Conservation (phyloP, 176 grass and related monocot genomes). For the Zea luxurians region DNA sequence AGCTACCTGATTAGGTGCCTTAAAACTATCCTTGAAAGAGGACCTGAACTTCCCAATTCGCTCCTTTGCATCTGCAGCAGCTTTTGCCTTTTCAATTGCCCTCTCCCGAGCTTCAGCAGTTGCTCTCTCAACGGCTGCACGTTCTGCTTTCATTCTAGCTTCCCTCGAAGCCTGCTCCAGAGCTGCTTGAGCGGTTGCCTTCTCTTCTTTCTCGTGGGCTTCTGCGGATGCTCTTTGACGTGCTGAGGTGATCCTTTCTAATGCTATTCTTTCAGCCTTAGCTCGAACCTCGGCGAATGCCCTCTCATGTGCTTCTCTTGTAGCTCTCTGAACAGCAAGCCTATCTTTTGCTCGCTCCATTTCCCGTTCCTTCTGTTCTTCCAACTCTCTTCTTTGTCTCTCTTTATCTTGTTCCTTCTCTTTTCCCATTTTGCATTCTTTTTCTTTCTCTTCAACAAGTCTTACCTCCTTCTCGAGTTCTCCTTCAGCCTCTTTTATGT, state of each 20-base stretch:
- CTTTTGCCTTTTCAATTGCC: conserved; percentile 79
- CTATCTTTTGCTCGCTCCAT: conserved; percentile 92
- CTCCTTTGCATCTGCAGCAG: conserved; percentile 71
- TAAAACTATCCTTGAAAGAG: conserved; percentile 64
- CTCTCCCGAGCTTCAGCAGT: conserved; percentile 82
- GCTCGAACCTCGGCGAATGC: conserved; percentile 62
- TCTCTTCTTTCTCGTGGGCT: conserved; percentile 67
- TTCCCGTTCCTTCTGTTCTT: conserved; percentile 73
- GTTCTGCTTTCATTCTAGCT: conserved; percentile 79
- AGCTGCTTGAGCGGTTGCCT: conserved; percentile 42
- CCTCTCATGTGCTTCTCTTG: conserved; percentile 69
- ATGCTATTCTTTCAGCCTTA: conserved; percentile 77
- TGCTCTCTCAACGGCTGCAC: conserved; percentile 90
- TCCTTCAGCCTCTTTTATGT: conserved; percentile 34
- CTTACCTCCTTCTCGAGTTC: conserved; percentile 38
- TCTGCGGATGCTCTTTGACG: conserved; percentile 72
- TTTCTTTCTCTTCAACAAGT: conserved; percentile 55
- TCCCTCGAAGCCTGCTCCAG: conserved; percentile 67
- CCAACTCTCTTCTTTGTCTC: conserved; percentile 49
- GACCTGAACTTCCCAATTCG: conserved; percentile 58
- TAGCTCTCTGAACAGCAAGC: conserved; percentile 83
- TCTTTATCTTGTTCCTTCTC: conserved; percentile 55
- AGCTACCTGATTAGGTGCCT: conserved; percentile 63
- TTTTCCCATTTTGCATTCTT: conserved; percentile 46
- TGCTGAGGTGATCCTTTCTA: conserved; percentile 72